Percentiles rank a stretch among this genome's conserved stretches.
Conservation (phyloP, 139 green algal species). For the Tetraselmis chui region DNA sequence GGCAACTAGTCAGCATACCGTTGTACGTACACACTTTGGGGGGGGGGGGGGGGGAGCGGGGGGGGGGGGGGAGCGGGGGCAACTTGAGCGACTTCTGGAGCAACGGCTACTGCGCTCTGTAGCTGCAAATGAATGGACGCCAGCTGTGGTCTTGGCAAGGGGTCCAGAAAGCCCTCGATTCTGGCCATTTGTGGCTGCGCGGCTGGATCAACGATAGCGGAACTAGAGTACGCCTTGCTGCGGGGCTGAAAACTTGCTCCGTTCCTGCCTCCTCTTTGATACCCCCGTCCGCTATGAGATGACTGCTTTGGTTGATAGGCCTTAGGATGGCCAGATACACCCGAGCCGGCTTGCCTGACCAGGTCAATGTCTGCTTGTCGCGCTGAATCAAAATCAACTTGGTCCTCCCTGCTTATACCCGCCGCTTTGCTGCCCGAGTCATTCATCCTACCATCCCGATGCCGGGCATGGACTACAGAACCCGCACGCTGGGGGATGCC, state of each 20-base stretch:
- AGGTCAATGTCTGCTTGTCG: too few relatives aligned
- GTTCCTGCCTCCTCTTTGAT: not conserved
- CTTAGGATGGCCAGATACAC: not conserved
- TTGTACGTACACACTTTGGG: not conserved
- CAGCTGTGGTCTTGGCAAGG: not conserved
- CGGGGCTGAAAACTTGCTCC: not conserved
- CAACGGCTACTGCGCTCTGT: not conserved
- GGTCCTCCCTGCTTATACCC: too few relatives aligned
- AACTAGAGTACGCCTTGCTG: not conserved
- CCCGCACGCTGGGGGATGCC: not conserved
- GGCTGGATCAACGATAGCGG: not conserved
- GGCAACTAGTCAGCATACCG: too few relatives aligned
- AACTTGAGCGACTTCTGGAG: not conserved
- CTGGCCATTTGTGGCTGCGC: not conserved
- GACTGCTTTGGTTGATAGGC: not conserved
- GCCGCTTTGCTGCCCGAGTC: too few relatives aligned
- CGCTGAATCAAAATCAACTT: too few relatives aligned
- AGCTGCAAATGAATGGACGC: not conserved
- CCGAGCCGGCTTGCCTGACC: not conserved
- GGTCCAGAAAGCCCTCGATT: not conserved
- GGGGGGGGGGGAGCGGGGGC: too few relatives aligned
- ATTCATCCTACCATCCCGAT: not conserved
- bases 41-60: too few relatives aligned
- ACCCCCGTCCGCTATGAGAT: not conserved
- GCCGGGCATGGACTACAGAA: not conserved